Evolutionary conservation across 2,329 filamentous ascomycete genomes (phyloP), one percentile per base, ranked within the genome.

Genomic region (Amylocarpus encephaloides): DNA sequence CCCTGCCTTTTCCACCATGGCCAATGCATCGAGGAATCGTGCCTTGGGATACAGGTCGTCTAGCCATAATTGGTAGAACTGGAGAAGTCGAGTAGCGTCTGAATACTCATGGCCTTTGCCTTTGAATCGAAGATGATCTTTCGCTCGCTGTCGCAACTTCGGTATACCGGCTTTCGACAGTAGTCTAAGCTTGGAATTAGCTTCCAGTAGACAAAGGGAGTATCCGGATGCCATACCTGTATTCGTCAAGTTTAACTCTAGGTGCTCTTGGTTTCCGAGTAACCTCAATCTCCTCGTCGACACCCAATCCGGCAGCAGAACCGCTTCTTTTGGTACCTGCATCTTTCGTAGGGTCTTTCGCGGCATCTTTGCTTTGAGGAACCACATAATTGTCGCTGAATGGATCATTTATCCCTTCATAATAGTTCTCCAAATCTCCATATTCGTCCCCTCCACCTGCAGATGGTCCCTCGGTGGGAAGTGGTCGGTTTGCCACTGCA

Each of bases 81-180:
- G 88, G 43, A 98, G 76, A 19, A 98, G 77, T 13, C 83, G 81
- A 0, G 84, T 79, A 10, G 90, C 81, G 65, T 98, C 93, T 15
- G 86, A 84, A 68, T 93, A 97, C 83, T 98, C 93, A 66, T 97
- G 88, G 0, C 91, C 92, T 68, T 95, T 97, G 44, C 93, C 93
- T 66, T 92, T 94, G 60, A 96, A 82, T 57, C 80, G 88, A 16
- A 96, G 71, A 40, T 78, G 77, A 29, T 81, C 77, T 47, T 80
- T 82, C 0, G 88, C 83, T 59, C 83, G 82, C 54, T 76, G 80
- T 38, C 86, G 82, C 46, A 98, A 72, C 61, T 85, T 89, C 1
- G 89, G 88, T 53, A 98, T 90, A 1, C 93, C 93, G 43, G 82
- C 78, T 16, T 84, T 78, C 3, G 89, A 93, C 1, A 97, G 75